These are phyloP conservation scores for Lactifluus piperatus DNA, from an alignment of 768 basidiomycete genomes.

Conservation along the genomic window DNA sequence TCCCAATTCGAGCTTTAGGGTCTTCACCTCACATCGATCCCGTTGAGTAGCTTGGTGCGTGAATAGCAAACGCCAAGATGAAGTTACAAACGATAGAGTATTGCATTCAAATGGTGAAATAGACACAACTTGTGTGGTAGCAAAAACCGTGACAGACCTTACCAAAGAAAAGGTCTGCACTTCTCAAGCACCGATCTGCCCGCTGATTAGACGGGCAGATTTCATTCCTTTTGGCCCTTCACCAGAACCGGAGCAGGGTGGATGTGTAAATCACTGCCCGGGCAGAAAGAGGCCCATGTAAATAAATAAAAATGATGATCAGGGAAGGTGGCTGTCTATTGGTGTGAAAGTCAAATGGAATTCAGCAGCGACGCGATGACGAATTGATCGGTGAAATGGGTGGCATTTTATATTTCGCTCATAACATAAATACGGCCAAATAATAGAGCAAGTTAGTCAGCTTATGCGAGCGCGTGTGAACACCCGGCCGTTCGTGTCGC, in stretches of 20 bases:
- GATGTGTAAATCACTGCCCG: slow-evolving; percentile 18
- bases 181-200: slow-evolving; percentile 21
- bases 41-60: neutral
- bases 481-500: neutral
- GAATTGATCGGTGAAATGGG: too few relatives aligned
- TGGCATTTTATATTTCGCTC: too few relatives aligned
- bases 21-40: neutral
- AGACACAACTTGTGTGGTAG: slow-evolving; percentile 10
- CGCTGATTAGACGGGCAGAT: slow-evolving; percentile 14
- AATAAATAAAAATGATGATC: neutral
- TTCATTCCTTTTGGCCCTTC: slow-evolving; percentile 18
- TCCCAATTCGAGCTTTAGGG: neutral
- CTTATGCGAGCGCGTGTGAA: neutral
- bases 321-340: neutral
- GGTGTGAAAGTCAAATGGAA: neutral
- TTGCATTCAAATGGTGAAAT: neutral
- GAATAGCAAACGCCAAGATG: neutral
- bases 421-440: neutral
- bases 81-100: neutral
- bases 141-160: slow-evolving; percentile 17
- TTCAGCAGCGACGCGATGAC: neutral
- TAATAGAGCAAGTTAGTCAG: slow-evolving; percentile 8
- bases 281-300: slow-evolving; percentile 22
- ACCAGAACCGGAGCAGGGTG: slow-evolving; percentile 25
- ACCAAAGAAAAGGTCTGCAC: slow-evolving; percentile 6